Evolutionary conservation across 1,139 yeast genomes (phyloP).

Genomic region (Blastobotrys indianensis): DNA sequence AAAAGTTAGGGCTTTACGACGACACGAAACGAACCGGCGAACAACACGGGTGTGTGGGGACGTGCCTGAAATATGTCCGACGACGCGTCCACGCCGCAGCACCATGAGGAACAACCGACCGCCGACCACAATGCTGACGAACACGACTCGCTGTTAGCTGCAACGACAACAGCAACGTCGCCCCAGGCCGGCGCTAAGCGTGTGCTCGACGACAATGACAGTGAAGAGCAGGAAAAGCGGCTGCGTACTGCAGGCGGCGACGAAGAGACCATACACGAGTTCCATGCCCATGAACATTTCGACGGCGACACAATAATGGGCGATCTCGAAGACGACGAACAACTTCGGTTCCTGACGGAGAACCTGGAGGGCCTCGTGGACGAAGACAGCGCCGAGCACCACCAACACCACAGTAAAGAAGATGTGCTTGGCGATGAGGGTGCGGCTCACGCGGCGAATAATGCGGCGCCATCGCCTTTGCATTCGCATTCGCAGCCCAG

Average conservation of each 20-base stretch:
- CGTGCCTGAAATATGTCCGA: neutral
- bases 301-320: slow-evolving; percentile 10
- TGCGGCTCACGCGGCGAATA: no score
- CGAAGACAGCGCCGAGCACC: neutral
- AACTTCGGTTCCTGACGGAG: slow-evolving; percentile 26
- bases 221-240: neutral
- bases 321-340: slow-evolving; percentile 26
- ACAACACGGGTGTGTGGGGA: neutral
- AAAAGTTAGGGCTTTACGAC: neutral
- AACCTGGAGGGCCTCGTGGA: slow-evolving; percentile 23
- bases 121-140: neutral
- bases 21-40: neutral
- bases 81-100: no score
- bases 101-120: neutral
- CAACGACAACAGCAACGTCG: neutral
- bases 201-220: slow-evolving; percentile 5
- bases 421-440: no score
- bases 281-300: slow-evolving; percentile 3
- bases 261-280: no score
- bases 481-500: no score
- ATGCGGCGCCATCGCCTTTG: no score
- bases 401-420: no score
- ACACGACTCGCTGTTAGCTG: neutral
- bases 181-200: no score
- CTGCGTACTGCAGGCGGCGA: neutral